Evolutionary conservation across 306 rosid genomes (phyloP), one percentile per base, ranked within the genome.

Genomic region (Clitoria ternatea): DNA sequence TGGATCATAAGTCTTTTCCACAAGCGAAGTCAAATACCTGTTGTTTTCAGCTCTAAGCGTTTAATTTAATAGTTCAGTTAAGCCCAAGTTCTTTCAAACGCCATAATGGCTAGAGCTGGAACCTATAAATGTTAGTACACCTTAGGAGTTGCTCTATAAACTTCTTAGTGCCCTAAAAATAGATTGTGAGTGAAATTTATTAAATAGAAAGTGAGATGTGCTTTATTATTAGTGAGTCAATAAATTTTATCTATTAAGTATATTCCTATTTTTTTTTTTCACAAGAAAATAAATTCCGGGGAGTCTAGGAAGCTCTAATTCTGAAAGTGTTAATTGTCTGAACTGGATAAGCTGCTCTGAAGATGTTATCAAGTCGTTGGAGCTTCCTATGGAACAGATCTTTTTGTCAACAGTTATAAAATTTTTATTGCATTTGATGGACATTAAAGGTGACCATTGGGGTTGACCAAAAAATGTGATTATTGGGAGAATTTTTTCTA

Each of bases 321-420:
- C 87, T 30, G 66, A 79, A 71, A 5, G 79, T n/a, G n/a, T n/a
- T 77, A 77, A 91, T 94, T 6, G 85, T 75, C 73, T 85, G 88
- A 70, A 57, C 35, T 20, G 91, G 96, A 39, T 89, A 77, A 54
- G 79, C 40, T 26, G 72, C 88, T 24, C 27, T 3, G 5, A 89
- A 92, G 37, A 50, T 61, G 74, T 92, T 89, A 22, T 85, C 94
- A 20, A 92, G 89, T 42, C 92, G 81, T 66, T 89, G 90, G 66
- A 87, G 92, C 84, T 32, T 82, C 84, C 36, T 80, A 29, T 78
- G 80, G 39, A 87, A 60, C 23, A 92, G 79, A n/a, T n/a, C n/a
- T n/a, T n/a, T n/a, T n/a, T n/a, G n/a, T n/a, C n/a, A n/a, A n/a
- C n/a, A n/a, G n/a, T n/a, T n/a, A n/a, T n/a, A n/a, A n/a, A n/a